These are phyloP conservation scores for Ophiostoma sp. DNA, from an alignment of 2,329 filamentous ascomycete genomes.

Conservation along the genomic window DNA sequence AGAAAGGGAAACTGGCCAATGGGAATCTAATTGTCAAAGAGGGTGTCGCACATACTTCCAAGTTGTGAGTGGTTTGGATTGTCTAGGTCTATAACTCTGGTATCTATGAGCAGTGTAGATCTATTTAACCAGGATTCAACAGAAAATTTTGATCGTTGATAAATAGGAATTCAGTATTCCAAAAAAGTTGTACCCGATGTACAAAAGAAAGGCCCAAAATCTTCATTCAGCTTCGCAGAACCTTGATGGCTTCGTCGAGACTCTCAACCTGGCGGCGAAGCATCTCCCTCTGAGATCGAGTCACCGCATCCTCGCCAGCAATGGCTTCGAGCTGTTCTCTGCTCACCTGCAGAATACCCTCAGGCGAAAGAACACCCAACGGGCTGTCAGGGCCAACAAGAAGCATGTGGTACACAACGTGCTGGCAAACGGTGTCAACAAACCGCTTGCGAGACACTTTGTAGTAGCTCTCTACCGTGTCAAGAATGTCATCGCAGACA, in stretches of 20 bases:
- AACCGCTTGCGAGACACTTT: constrained; percentile 56
- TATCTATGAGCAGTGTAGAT: too few relatives aligned
- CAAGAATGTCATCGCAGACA: constrained; percentile 48
- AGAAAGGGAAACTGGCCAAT: not conserved
- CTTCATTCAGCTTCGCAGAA: constrained; percentile 29
- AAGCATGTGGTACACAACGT: constrained; percentile 50
- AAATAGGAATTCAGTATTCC: not conserved
- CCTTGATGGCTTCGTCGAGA: constrained; percentile 36
- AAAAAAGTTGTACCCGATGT: not conserved
- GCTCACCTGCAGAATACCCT: constrained; percentile 46
- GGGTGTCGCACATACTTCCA: not conserved
- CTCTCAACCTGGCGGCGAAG: constrained; percentile 44
- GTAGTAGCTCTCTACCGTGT: constrained; percentile 58
- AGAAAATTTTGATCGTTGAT: too few relatives aligned
- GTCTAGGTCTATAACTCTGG: not conserved
- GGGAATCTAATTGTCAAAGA: not conserved
- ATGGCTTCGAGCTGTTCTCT: constrained; percentile 48
- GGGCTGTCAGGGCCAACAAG: constrained; percentile 47
- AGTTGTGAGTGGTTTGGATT: not conserved
- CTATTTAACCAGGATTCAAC: too few relatives aligned
- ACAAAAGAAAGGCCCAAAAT: constrained; percentile 29
- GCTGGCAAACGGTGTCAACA: constrained; percentile 55
- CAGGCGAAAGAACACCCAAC: constrained; percentile 47
- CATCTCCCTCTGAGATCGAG: constrained; percentile 39
- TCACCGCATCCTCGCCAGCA: constrained; percentile 50